Conservation (phyloP, 2,329 filamentous ascomycete species). For the Westerdykella ornata region DNA sequence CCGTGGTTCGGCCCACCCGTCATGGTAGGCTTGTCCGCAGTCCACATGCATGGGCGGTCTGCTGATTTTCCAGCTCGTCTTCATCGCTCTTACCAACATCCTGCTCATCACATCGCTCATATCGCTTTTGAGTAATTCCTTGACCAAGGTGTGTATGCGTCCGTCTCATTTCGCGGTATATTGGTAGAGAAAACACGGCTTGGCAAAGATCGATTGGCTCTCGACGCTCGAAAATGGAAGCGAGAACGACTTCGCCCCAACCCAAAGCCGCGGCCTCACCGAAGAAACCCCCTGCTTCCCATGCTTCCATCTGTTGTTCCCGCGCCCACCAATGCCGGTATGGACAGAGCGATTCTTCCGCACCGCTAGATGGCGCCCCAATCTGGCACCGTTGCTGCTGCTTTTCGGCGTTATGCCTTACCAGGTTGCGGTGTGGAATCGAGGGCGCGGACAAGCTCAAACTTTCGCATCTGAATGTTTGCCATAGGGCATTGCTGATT, state of each 20-base stretch:
- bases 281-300: not conserved
- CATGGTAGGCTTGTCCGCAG: conserved; percentile 38
- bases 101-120: conserved; percentile 72
- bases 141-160: conserved; percentile 49
- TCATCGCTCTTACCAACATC: conserved; percentile 71
- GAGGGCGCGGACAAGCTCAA: too few species aligned
- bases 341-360: not conserved
- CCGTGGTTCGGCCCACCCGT: conserved; percentile 48
- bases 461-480: not conserved
- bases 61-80: conserved; percentile 51
- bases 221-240: conserved; percentile 8
- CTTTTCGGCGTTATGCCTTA: not conserved
- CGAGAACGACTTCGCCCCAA: conserved; percentile 16
- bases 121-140: conserved; percentile 70
- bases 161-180: not conserved
- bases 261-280: conserved; percentile 12
- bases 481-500: not conserved
- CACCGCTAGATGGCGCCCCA: not conserved
- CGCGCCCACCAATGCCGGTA: not conserved
- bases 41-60: conserved; percentile 11
- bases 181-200: conserved; percentile 1
- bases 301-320: too few species aligned
- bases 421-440: not conserved
- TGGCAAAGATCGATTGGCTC: conserved; percentile 14
- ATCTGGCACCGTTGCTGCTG: not conserved